Conservation (phyloP, 1,284 basidiomycete species). For the Moniliophthora roreri region DNA sequence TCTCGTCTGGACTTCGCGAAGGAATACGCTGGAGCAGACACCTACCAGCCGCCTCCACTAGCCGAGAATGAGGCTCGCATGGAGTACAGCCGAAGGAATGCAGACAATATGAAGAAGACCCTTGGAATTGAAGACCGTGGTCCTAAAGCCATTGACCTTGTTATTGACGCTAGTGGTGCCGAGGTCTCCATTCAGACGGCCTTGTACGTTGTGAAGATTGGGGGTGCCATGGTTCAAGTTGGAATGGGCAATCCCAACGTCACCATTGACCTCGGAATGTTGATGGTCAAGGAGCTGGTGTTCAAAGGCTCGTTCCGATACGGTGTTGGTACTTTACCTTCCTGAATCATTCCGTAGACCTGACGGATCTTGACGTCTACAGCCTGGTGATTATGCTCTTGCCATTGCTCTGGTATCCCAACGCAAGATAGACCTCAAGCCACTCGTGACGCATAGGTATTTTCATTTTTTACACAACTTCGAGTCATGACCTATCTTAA, state of each 20-base stretch:
- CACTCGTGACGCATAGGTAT: constrained; percentile 85
- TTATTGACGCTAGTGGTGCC: constrained; percentile 87
- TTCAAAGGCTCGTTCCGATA: constrained; percentile 90
- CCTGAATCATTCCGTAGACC: not conserved
- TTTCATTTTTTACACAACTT: not conserved
- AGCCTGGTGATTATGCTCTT: constrained; percentile 85
- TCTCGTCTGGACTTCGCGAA: constrained; percentile 87
- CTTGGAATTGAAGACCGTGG: constrained; percentile 65
- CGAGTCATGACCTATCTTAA: not conserved
- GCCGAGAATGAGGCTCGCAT: constrained; percentile 66
- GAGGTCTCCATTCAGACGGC: constrained; percentile 87
- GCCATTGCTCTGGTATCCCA: constrained; percentile 80
- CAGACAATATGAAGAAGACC: constrained; percentile 53
- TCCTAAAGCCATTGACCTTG: constrained; percentile 60
- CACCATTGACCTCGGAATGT: constrained; percentile 56
- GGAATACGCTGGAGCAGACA: constrained; percentile 84
- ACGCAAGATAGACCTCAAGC: constrained; percentile 84
- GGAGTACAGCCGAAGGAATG: constrained; percentile 72
- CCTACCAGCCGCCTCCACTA: constrained; percentile 66
- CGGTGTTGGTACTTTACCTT: constrained; percentile 48
- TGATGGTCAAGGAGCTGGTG: constrained; percentile 76
- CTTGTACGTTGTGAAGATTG: constrained; percentile 69
- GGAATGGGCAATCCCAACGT: constrained; percentile 73
- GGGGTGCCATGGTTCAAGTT: constrained; percentile 77
- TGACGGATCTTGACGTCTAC: no score